Conservation (phyloP, 192 early-diverging fungal species). For the Coemansia sp. region DNA sequence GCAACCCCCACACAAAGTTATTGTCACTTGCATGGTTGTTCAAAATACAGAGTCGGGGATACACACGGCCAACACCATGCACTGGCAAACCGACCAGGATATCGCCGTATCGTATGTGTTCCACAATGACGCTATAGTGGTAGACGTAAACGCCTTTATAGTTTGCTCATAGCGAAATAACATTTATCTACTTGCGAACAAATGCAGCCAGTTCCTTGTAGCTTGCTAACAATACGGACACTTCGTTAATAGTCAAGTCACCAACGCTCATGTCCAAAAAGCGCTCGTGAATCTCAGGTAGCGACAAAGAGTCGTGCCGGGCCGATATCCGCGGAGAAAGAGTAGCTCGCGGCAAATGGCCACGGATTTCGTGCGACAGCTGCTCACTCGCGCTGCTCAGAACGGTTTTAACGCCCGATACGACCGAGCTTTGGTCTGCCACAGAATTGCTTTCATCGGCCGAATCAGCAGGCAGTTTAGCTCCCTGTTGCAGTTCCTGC, state of each 20-base stretch:
- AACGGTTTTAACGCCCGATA: constrained; percentile 19
- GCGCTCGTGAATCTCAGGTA: constrained; percentile 10
- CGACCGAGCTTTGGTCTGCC: constrained; percentile 9
- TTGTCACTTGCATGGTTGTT: constrained; percentile 39
- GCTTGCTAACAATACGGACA: constrained; percentile 26
- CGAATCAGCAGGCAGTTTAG: not conserved
- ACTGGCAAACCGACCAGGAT: constrained; percentile 30
- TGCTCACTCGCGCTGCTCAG: constrained; percentile 32
- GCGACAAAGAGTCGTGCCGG: no score
- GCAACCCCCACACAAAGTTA: constrained; percentile 11
- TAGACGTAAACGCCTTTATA: constrained; percentile 32
- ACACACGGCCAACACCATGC: constrained; percentile 24
- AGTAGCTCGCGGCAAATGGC: constrained; percentile 17
- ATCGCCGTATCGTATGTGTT: constrained; percentile 20
- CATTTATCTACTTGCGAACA: constrained; percentile 8
- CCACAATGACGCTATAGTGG: constrained; percentile 21
- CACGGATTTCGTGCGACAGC: constrained; percentile 37
- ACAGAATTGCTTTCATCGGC: not conserved
- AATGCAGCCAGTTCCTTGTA: constrained; percentile 41
- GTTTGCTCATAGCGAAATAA: constrained; percentile 4
- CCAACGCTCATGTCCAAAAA: constrained; percentile 10
- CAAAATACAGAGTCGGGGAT: constrained; percentile 37
- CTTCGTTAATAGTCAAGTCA: constrained; percentile 32
- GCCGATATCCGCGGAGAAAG: not conserved
- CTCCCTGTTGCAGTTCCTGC: constrained; percentile 17